Conservation (phyloP, 495 filamentous ascomycete species). For the Neurospora intermedia region DNA sequence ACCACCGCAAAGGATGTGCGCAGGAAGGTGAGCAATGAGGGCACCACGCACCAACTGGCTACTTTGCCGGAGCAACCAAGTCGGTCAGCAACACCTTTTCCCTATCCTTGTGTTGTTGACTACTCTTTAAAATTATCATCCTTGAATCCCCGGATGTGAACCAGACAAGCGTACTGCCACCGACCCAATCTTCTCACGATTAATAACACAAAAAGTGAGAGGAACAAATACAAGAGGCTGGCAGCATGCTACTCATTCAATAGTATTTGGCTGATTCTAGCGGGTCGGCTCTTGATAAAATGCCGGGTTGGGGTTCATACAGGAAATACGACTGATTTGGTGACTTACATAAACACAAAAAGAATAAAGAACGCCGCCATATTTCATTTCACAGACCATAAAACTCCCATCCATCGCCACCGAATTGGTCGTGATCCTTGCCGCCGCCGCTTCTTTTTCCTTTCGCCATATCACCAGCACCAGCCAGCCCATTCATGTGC, state of each 20-base stretch:
- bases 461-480: not conserved
- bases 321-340: not conserved
- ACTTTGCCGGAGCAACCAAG: not conserved
- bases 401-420: conserved; percentile 39
- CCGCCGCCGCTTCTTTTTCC: conserved; percentile 2
- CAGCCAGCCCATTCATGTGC: not conserved
- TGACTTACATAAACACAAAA: not conserved
- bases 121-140: not conserved
- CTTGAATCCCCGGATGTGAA: not conserved
- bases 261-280: not conserved
- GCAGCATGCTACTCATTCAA: not conserved
- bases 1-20: not conserved
- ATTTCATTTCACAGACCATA: conserved; percentile 33
- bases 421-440: conserved; percentile 6
- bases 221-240: not conserved
- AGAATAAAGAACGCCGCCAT: conserved; percentile 10
- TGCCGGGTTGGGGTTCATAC: not conserved
- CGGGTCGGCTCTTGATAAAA: not conserved
- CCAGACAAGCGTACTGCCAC: not conserved
- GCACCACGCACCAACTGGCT: not conserved
- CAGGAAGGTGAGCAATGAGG: not conserved
- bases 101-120: not conserved
- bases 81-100: not conserved
- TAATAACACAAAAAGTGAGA: not conserved
- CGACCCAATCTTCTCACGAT: not conserved